These are phyloP conservation scores for Fusarium ramigenum DNA, from an alignment of 2,329 filamentous ascomycete genomes.

Conservation along the genomic window DNA sequence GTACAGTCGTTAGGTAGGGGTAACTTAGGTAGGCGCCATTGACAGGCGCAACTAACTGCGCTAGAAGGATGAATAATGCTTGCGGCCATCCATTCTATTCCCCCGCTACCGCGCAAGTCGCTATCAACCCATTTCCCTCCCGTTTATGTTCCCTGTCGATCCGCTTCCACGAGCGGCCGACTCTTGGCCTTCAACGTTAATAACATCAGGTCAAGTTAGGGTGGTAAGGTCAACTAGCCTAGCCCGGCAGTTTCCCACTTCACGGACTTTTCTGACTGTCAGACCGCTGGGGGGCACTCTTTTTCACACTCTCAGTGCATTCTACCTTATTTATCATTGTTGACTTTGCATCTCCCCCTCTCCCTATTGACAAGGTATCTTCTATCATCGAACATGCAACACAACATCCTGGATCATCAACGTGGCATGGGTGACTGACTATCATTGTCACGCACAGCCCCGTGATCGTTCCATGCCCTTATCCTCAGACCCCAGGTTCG, in stretches of 20 bases:
- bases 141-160: slow-evolving; percentile 5
- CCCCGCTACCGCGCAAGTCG: slow-evolving; percentile 32
- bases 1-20: slow-evolving; percentile 8
- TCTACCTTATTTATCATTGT: slow-evolving; percentile 1
- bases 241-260: slow-evolving; percentile 23
- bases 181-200: slow-evolving; percentile 20
- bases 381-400: slow-evolving; percentile 24
- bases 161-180: slow-evolving; percentile 15
- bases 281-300: neutral
- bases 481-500: slow-evolving; percentile 9
- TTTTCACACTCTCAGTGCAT: neutral
- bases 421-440: slow-evolving; percentile 16
- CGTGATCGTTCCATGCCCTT: slow-evolving; percentile 14
- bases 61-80: slow-evolving; percentile 34
- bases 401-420: slow-evolving; percentile 7
- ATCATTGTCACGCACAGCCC: slow-evolving; percentile 33
- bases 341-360: slow-evolving; percentile 6
- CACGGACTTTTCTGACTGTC: slow-evolving; percentile 1
- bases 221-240: neutral
- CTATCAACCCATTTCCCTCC: slow-evolving; percentile 4
- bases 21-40: slow-evolving; percentile 26
- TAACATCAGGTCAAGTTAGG: neutral
- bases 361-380: slow-evolving; percentile 12
- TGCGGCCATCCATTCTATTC: slow-evolving; percentile 25
- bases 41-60: slow-evolving; percentile 31